phyloP scores from a whole-genome alignment of 805 yeast species.

The Pichia cephalocereana region DNA sequence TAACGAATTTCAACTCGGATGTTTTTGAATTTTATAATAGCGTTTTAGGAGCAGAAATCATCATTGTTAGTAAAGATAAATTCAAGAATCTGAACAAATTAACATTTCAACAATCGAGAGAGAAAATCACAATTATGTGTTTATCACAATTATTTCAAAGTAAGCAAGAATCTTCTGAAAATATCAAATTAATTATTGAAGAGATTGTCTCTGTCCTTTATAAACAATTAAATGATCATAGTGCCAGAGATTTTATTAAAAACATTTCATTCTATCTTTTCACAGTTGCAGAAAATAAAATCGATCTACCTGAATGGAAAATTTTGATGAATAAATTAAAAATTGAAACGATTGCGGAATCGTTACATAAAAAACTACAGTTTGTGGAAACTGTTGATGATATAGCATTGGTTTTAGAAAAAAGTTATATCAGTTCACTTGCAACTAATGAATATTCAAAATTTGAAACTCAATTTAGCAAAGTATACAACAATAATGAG shows the following conservation, averaged over 20 bases:
- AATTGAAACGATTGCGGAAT: conserved; percentile 5
- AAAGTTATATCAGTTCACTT: conserved; percentile 15
- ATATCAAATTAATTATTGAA: not conserved
- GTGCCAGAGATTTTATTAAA: conserved; percentile 10
- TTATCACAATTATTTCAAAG: conserved; percentile 1
- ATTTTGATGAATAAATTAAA: conserved; percentile 8
- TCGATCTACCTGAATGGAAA: conserved; percentile 16
- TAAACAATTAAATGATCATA: not conserved
- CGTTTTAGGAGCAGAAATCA: not conserved
- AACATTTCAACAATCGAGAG: not conserved
- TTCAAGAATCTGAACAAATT: not conserved
- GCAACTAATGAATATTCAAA: conserved; percentile 4
- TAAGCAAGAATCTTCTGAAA: not conserved
- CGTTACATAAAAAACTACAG: conserved; percentile 18
- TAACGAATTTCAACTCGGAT: conserved; percentile 1
- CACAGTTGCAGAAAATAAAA: conserved; percentile 13
- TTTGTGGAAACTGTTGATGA: conserved; percentile 16
- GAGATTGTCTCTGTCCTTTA: not conserved
- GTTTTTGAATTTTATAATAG: not conserved
- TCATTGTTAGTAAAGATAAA: not conserved
- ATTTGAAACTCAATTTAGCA: conserved; percentile 14
- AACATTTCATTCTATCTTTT: conserved; percentile 19
- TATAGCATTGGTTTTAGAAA: conserved; percentile 14
- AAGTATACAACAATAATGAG: not conserved
- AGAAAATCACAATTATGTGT: conserved; percentile 1